Base-by-base conservation (phyloP, 257 asterid genomes). In the Fraxinus americana region DNA sequence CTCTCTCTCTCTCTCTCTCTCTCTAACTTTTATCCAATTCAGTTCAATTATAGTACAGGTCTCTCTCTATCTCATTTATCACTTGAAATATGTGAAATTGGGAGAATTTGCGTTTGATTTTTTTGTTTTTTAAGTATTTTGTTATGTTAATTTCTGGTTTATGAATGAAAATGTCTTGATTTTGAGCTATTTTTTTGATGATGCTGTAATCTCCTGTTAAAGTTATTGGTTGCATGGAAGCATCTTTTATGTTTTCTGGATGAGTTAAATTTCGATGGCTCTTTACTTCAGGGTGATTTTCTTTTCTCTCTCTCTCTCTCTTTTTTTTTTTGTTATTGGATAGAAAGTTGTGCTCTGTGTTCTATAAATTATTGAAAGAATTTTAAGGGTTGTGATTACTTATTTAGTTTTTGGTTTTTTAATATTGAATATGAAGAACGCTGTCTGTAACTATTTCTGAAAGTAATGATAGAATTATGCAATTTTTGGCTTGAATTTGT, bases 41-140 rank as follows among this genome's bases (percentile, higher is more conserved):
- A 32, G 57, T 59, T 68, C 43, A 21, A 57, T 57, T 38, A 27
- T 69, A 57, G 10, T 77, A 57, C 81, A 83, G 91, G 92, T 90
- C 73, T 66, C 67, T 82, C 50, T n/a, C 70, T 75, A 39, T 65
- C 68, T 72, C 21, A 54, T 4, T 11, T 5, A 4, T 7, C 70
- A 19, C n/a, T 39, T 79, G 14, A 50, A 29, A 21, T 25, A 7
- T 7, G 14, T 59, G 14, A 54, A 54, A 54, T 1, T 54, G n/a
- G 25, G 27, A 54, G 65, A 54, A 68, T 69, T 70, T 29, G 13
- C n/a, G 70, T 74, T 71, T 73, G 69, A 71, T 63, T 74, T 45
- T 70, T 67, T 4, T 4, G 66, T 54, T 5, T 57, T 41, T 34
- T 57, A n/a, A 23, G 29, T 4, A 23, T 41, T 71, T 9, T 71